Evolutionary conservation across 768 basidiomycete species (phyloP).

Genomic region (Boletus tomentosulus): DNA sequence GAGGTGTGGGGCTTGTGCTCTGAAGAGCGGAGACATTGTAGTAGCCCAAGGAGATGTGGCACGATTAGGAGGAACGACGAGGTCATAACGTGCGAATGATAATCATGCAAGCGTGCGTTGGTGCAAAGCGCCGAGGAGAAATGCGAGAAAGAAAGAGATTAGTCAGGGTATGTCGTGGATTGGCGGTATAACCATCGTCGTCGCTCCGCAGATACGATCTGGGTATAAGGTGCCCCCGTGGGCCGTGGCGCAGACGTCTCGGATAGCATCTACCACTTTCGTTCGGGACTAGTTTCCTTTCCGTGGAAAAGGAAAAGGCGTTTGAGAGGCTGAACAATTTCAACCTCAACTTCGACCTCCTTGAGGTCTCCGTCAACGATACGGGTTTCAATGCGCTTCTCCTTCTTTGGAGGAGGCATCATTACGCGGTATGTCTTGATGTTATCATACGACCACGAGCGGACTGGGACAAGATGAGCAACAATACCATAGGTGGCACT

Average conservation of each 20-base stretch:
- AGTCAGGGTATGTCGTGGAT: constrained; percentile 35
- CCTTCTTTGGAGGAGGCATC: constrained; percentile 49
- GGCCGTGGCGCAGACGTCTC: constrained; percentile 9
- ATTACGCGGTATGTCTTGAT: constrained; percentile 60
- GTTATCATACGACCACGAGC: constrained; percentile 77
- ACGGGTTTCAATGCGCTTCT: constrained; percentile 45
- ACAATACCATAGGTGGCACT: not conserved
- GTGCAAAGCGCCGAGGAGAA: constrained; percentile 19
- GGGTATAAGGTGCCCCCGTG: constrained; percentile 33
- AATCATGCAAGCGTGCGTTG: constrained; percentile 22
- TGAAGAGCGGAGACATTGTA: not conserved
- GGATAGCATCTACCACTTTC: constrained; percentile 24
- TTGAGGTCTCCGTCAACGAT: too few species aligned
- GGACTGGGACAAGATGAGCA: constrained; percentile 37
- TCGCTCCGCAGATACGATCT: constrained; percentile 22
- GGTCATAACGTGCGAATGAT: constrained; percentile 28
- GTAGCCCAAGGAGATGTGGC: constrained; percentile 20
- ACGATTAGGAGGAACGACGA: constrained; percentile 31
- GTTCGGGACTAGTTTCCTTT: constrained; percentile 32
- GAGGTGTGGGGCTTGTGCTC: constrained; percentile 8
- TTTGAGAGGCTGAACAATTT: constrained; percentile 53
- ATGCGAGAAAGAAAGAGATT: constrained; percentile 21
- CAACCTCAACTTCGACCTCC: constrained; percentile 51
- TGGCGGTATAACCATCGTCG: constrained; percentile 31
- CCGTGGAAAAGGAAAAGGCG: constrained; percentile 67